Base-by-base conservation (phyloP, 805 yeast genomes). In the Lachancea fermentati region DNA sequence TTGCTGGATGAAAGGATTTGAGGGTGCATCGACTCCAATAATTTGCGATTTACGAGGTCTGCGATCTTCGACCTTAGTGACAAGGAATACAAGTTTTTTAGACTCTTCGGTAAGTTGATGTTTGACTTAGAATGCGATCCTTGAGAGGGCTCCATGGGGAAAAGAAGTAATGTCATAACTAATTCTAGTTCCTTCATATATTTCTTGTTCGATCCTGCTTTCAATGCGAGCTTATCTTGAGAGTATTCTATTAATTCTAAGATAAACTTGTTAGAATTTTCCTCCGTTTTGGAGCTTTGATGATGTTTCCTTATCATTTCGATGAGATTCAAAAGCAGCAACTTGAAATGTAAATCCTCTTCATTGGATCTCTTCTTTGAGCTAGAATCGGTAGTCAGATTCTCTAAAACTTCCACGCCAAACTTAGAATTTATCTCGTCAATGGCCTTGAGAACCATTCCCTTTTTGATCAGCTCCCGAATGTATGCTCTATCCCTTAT, bases 131-230 rank as follows among this genome's bases (percentile, higher is more conserved):
- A n/a, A 11, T 16, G 18, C 9, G 12, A 7, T 2, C 13, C 7
- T 2, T 39, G 17, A 19, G 43, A 19, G 7, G 30, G n/a, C 15
- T 37, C 38, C 15, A 57, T 55, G 1, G 76, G 72, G 46, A 72
- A 73, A 29, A 78, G 76, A 28, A 88, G 63, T 44, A 88, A 67
- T 16, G 95, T 86, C 93, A 88, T 85, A 2, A 94, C 79, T 32
- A 80, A 67, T 56, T 89, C 96, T 45, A 88, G 63, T 48, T 85
- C 91, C 40, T 75, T 74, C 61, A 87, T 69, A 44, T 82, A 76
- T 42, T 67, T 67, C 47, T 66, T 66, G 34, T 79, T 79, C 37
- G 73, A 71, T 2, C 82, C 69, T 1, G 80, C 82, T 43, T 81
- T 76, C 46, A 69, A 68, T 4, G 85, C 75, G 46, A 85, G 58